A percentile compares a stretch with the other conserved stretches of the same genome.
These are phyloP conservation scores for Grosmannia penicillata DNA, from an alignment of 2,329 filamentous ascomycete species.

Conservation along the genomic window DNA sequence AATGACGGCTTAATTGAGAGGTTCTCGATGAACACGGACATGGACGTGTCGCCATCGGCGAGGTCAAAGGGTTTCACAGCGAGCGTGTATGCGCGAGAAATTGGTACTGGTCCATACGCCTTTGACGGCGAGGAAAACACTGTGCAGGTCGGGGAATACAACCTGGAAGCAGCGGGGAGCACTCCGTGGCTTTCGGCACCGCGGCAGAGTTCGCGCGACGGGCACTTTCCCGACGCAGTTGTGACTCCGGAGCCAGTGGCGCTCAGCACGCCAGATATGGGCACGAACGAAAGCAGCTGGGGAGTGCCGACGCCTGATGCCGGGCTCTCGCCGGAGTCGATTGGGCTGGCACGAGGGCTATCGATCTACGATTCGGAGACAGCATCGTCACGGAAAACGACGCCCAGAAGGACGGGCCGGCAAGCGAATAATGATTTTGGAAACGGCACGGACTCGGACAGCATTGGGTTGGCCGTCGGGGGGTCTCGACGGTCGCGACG, in stretches of 20 bases:
- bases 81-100: conserved; percentile 11
- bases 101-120: conserved; percentile 10
- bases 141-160: background rate
- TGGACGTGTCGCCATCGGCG: background rate
- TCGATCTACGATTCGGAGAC: conserved; percentile 12
- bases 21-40: background rate
- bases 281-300: too few relatives aligned
- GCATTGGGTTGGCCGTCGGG: conserved; percentile 4
- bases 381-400: background rate
- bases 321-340: conserved; percentile 11
- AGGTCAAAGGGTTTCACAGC: conserved; percentile 8
- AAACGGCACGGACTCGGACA: background rate
- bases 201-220: background rate
- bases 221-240: too few relatives aligned
- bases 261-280: background rate
- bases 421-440: background rate
- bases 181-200: background rate
- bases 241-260: too few relatives aligned
- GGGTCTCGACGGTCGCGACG: conserved; percentile 3
- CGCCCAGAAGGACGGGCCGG: background rate
- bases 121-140: background rate
- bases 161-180: background rate
- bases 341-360: conserved; percentile 19
- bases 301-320: background rate
- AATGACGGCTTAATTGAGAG: background rate